Base-by-base conservation (phyloP, 176 grass and related monocot species). In the Zoysia pacifica region DNA sequence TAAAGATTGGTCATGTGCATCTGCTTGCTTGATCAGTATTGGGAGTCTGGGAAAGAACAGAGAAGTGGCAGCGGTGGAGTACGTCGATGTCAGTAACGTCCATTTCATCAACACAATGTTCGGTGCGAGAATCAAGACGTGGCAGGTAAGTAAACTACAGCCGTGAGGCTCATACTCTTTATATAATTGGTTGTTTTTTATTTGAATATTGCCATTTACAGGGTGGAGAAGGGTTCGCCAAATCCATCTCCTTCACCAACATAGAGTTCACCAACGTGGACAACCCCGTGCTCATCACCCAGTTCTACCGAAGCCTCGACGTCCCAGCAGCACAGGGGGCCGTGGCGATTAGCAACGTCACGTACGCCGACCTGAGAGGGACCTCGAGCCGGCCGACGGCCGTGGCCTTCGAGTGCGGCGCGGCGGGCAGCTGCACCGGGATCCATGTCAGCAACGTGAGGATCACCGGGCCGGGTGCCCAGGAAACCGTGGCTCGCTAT, bases 41-140 rank as follows among this genome's bases (percentile, higher is more conserved):
- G 91, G 88, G 50, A 88, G 91, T 40, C 65, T 94, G 9, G 86
- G 82, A 39, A 81, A 15, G 75, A 4, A 65, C 0, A 76, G 86
- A 69, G 62, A 8, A 0, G 39, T 2, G 11, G 85, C 46, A 0
- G 56, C 48, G 9, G 88, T 91, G 54, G 88, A 87, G 55, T n/a
- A 89, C 71, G 51, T 94, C 59, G 71, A 83, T 4, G 86, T 94
- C 40, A 89, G 19, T 6, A 78, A 84, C 4, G 80, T 87, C 36
- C 43, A 67, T 3, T 82, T 94, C 50, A 72, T 20, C 7, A 72
- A 74, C 6, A 81, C 85, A 3, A 52, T 1, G 64, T 84, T 91
- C 52, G 88, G 86, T 5, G 88, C 81, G 20, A 88, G 88, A 80
- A 94, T 94, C 70, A 88, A 90, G 79, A 93, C 82, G 0, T 93